A percentile compares a stretch with the other conserved stretches of the same genome.
phyloP scores from a whole-genome alignment of 768 basidiomycete genomes.

The Lentinula lateritia region DNA sequence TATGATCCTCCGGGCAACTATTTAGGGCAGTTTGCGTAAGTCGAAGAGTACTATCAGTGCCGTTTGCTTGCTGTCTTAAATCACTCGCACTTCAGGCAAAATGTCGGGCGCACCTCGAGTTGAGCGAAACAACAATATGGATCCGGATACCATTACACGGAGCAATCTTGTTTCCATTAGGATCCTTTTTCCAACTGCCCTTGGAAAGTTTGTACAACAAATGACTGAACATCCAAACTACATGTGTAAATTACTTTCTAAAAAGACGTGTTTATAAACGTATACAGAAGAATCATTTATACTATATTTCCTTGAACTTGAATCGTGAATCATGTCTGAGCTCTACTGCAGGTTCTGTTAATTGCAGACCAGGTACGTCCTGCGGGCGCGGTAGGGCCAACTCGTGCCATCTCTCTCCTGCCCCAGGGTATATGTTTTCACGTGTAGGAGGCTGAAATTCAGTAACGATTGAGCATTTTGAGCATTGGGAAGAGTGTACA shows the following conservation, averaged over 20 bases:
- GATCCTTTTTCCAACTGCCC: too few relatives aligned
- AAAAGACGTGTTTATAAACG: too few relatives aligned
- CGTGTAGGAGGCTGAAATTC: background rate
- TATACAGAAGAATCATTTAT: background rate
- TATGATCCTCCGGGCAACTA: slow-evolving; percentile 23
- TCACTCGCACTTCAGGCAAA: background rate
- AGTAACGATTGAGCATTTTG: too few relatives aligned
- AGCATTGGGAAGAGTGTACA: background rate
- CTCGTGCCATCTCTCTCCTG: slow-evolving; percentile 35
- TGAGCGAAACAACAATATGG: background rate
- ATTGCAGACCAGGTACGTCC: slow-evolving; percentile 33
- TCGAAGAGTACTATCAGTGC: background rate
- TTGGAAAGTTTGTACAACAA: too few relatives aligned
- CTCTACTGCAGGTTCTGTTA: slow-evolving; percentile 26
- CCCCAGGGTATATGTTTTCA: slow-evolving; percentile 25
- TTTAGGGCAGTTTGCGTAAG: slow-evolving; percentile 18
- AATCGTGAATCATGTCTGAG: slow-evolving; percentile 32
- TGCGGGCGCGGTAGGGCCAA: slow-evolving; percentile 28
- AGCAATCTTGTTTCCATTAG: too few relatives aligned
- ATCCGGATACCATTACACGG: background rate
- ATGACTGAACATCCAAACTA: too few relatives aligned
- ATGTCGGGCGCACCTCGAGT: background rate
- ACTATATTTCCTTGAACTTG: background rate
- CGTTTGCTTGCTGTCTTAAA: background rate
- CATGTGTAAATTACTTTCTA: too few relatives aligned